Base-by-base conservation (phyloP, 805 yeast species). In the Pichia nakasei region DNA sequence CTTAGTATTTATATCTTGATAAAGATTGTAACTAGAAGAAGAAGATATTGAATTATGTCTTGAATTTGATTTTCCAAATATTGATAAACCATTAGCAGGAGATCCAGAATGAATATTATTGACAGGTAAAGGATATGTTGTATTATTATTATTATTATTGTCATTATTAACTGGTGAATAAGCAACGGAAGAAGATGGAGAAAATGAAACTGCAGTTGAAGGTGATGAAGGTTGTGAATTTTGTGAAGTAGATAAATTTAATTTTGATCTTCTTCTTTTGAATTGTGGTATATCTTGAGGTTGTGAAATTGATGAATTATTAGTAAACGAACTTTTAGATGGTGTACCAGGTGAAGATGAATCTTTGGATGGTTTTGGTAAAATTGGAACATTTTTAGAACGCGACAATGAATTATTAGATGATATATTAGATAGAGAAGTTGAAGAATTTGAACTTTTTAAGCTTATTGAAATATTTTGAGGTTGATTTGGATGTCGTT, bases 301-400 rank as follows among this genome's bases (percentile, higher is more conserved):
- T 47, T 57, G 58, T 19, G 55, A 44, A 22, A 54, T 45, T 15
- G 49, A 35, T 33, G 44, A 22, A 29, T 29, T 29, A 9, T 13
- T 17, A 29, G 12, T 9, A 22, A 57, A 52, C 13, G 49, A 45
- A 15, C 45, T 33, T 3, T 52, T 34, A 4, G 40, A 43, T 19
- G 60, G 55, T 1, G 63, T 51, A 9, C 54, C 50, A 5, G 59
- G 51, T 7, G 55, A 29, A 4, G 63, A 56, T 1, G 57, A 43
- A 27, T 50, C 51, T 32, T 48, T 51, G 13, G 50, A 35, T 12
- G 66, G 66, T 48, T 61, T 63, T 13, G 67, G 67, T 29, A 63
- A 45, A 19, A 63, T 63, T 12, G 66, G 67, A 13, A 63, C 64
- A 38, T 58, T 61, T 45, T 59, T 60, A 1, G 59, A 46, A 11